Evolutionary conservation across 805 yeast genomes (phyloP).

Genomic region (Dipodascus geniculatus): DNA sequence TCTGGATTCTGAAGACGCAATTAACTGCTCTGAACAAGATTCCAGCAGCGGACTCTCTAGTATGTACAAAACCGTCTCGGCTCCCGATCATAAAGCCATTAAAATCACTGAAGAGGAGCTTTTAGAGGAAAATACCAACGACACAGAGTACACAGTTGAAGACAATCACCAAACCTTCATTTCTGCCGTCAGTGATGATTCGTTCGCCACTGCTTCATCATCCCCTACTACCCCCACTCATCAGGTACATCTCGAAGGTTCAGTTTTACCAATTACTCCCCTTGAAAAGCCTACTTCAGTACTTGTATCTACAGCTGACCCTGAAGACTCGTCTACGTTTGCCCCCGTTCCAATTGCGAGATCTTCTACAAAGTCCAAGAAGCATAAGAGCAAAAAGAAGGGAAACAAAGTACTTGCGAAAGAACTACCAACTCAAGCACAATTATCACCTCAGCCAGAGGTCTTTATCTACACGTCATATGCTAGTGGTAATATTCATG

Average conservation of each 20-base stretch:
- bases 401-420: not conserved
- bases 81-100: not conserved
- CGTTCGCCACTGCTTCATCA: not conserved
- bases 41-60: not conserved
- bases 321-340: not conserved
- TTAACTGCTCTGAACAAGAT: not conserved
- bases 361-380: not conserved
- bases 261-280: not conserved
- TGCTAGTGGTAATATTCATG: slow-evolving; percentile 71
- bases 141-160: not conserved
- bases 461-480: slow-evolving; percentile 73
- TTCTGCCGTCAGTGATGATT: not conserved
- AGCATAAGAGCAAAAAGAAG: not conserved
- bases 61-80: not conserved
- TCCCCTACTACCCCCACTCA: not conserved
- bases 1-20: not conserved
- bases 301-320: not conserved
- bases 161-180: not conserved
- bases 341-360: not conserved
- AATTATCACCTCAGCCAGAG: slow-evolving; percentile 1
- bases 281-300: not conserved
- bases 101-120: not conserved
- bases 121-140: not conserved
- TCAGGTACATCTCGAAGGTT: not conserved
- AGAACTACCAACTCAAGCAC: no score